Evolutionary conservation across 2,329 filamentous ascomycete species (phyloP), one percentile per base, ranked within the genome.

Genomic region (Aaosphaeria arxii): DNA sequence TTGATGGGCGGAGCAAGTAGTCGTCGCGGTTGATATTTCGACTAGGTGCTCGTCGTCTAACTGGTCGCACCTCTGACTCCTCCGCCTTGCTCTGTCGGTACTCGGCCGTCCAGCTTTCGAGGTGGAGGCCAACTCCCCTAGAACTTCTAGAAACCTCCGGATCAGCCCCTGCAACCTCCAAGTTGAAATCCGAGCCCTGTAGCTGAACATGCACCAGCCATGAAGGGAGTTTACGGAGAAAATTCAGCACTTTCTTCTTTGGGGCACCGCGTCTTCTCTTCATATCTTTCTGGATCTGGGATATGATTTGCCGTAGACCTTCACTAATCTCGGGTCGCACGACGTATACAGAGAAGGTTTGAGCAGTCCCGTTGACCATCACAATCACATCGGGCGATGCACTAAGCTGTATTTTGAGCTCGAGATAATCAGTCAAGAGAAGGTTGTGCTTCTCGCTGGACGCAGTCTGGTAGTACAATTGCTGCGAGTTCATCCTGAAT

Each of bases 401-500:
- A 54, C 84, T 92, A 9, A 97, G 74, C 61, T 96, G 87, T 0
- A 89, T 74, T 62, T 92, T 96, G 48, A 96, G 70, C 61, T 99
- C 94, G 49, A 96, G 82, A 1, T 86, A 88, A 62, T 99, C 92
- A 0, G 88, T 95, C 33, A 91, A 84, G 3, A 97, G 80, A 5
- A 99, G 77, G 61, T 96, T 90, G 62, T 96, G 92, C 44, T 90
- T 86, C 50, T 85, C 83, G 5, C 91, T 88, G 7, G 84, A 82
- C 24, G 87, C 86, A 1, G 91, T 96, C 64, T 96, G 95, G 65
- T 99, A 99, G 69, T 97, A 99, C 1, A 99, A 79, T 55, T 90
- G 83, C 65, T 96, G 91, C 1, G 89, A 88, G 53, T 92, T 86
- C 49, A 97, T 76, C 41, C 94, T 82, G 65, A 95, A 84, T 4